A percentile compares a stretch with the other conserved stretches of the same genome.
phyloP scores from a whole-genome alignment of 1,284 basidiomycete genomes.

The Rhodotorula mucilaginosa region DNA sequence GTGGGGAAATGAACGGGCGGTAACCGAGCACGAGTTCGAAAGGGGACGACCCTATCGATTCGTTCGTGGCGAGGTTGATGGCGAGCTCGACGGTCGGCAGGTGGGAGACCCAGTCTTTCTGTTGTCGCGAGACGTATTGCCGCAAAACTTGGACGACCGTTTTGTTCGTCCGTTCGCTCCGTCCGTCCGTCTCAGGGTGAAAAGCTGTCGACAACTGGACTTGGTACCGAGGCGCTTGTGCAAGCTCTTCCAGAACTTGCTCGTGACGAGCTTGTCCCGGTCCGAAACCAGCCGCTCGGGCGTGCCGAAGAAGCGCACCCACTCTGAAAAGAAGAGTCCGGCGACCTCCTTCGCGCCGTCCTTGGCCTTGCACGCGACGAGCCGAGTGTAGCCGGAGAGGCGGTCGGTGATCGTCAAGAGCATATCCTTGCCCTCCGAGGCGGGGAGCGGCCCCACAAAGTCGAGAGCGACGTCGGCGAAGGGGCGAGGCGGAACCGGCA shows the following conservation, averaged over 20 bases:
- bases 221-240: slow-evolving; percentile 7
- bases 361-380: slow-evolving; percentile 48
- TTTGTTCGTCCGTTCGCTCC: slow-evolving; percentile 37
- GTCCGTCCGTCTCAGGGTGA: slow-evolving; percentile 52
- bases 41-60: slow-evolving; percentile 19
- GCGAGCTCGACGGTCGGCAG: slow-evolving; percentile 2
- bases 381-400: slow-evolving; percentile 49
- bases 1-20: not conserved
- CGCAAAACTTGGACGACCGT: slow-evolving; percentile 18
- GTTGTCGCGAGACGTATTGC: slow-evolving; percentile 9
- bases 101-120: slow-evolving; percentile 29
- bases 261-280: slow-evolving; percentile 42
- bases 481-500: slow-evolving; percentile 1
- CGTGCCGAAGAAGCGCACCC: slow-evolving; percentile 50
- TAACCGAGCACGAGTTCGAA: slow-evolving; percentile 22
- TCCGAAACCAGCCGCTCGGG: slow-evolving; percentile 43
- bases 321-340: slow-evolving; percentile 44
- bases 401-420: slow-evolving; percentile 51
- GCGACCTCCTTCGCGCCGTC: slow-evolving; percentile 50
- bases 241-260: slow-evolving; percentile 41
- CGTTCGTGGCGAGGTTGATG: slow-evolving; percentile 29
- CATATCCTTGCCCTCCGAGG: slow-evolving; percentile 49
- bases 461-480: slow-evolving; percentile 11
- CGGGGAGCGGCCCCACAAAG: slow-evolving; percentile 51
- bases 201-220: slow-evolving; percentile 52